These are phyloP conservation scores for Paraconiothyrium brasiliense DNA, from an alignment of 2,329 filamentous ascomycete genomes.

Conservation along the genomic window DNA sequence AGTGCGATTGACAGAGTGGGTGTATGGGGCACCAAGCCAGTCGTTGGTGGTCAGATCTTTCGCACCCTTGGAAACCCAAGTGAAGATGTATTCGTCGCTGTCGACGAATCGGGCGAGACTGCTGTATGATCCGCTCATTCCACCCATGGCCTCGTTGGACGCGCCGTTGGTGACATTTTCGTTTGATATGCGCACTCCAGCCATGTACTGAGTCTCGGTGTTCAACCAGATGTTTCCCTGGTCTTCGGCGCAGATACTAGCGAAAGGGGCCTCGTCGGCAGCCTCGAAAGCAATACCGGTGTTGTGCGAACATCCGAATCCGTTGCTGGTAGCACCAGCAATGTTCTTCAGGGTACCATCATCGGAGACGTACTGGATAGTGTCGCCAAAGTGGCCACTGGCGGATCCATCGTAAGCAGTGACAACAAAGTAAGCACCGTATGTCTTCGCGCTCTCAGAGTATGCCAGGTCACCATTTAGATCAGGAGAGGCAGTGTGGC, in stretches of 20 bases:
- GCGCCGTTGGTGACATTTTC: slow-evolving; percentile 69
- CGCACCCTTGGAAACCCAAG: slow-evolving; percentile 70
- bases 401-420: slow-evolving; percentile 66
- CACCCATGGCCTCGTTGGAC: slow-evolving; percentile 68
- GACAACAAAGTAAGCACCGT: slow-evolving; percentile 70
- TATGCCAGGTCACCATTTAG: slow-evolving; percentile 71
- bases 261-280: slow-evolving; percentile 66
- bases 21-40: slow-evolving; percentile 68
- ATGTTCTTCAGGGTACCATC: slow-evolving; percentile 62
- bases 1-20: slow-evolving; percentile 62
- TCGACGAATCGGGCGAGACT: slow-evolving; percentile 63
- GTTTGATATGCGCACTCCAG: slow-evolving; percentile 68
- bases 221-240: slow-evolving; percentile 73
- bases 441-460: slow-evolving; percentile 64
- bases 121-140: slow-evolving; percentile 71
- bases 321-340: slow-evolving; percentile 59
- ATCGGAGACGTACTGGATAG: slow-evolving; percentile 60
- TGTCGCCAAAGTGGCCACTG: slow-evolving; percentile 68
- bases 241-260: slow-evolving; percentile 68
- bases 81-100: slow-evolving; percentile 66
- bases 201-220: slow-evolving; percentile 67
- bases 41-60: slow-evolving; percentile 63
- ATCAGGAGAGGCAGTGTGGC: slow-evolving; percentile 63
- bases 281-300: slow-evolving; percentile 71
- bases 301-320: slow-evolving; percentile 72